Conservation (phyloP, 768 basidiomycete genomes). For the Boletus eberwhitei region DNA sequence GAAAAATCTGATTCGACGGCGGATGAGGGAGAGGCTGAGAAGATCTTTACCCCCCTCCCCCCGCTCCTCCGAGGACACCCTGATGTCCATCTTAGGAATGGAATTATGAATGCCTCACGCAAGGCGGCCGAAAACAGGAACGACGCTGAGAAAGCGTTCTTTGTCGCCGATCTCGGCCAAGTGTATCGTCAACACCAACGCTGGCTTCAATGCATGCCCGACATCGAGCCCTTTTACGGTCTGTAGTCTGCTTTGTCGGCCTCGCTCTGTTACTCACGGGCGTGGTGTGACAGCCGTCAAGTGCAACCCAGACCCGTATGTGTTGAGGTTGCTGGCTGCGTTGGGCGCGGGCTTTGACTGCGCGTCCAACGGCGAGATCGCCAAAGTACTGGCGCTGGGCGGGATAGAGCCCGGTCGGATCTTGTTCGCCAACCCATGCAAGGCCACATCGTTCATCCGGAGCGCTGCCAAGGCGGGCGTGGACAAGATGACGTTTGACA, state of each 20-base stretch:
- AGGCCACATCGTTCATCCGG: slow-evolving; percentile 90
- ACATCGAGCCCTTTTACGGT: slow-evolving; percentile 96
- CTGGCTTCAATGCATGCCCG: slow-evolving; percentile 74
- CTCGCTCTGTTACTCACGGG: slow-evolving; percentile 26
- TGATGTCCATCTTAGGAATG: slow-evolving; percentile 69
- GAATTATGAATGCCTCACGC: slow-evolving; percentile 64
- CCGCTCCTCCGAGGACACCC: slow-evolving; percentile 66
- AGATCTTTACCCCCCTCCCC: slow-evolving; percentile 60
- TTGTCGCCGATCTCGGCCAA: slow-evolving; percentile 88
- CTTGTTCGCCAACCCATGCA: slow-evolving; percentile 99
- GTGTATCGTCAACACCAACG: slow-evolving; percentile 83
- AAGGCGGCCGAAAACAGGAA: slow-evolving; percentile 50
- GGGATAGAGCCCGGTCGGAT: slow-evolving; percentile 77
- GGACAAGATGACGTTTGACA: slow-evolving; percentile 97
- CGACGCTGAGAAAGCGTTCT: slow-evolving; percentile 92
- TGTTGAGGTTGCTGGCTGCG: slow-evolving; percentile 85
- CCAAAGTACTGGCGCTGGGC: slow-evolving; percentile 68
- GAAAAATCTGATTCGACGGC: slow-evolving; percentile 50
- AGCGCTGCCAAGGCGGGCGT: slow-evolving; percentile 77
- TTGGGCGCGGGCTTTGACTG: slow-evolving; percentile 96
- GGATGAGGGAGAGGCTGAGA: slow-evolving; percentile 36
- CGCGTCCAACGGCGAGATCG: slow-evolving; percentile 92
- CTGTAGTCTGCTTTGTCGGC: slow-evolving; percentile 28
- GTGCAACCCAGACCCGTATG: slow-evolving; percentile 96
- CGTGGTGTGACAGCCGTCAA: slow-evolving; percentile 69